Conservation (phyloP, 306 rosid species). For the Gillenia trifoliata region DNA sequence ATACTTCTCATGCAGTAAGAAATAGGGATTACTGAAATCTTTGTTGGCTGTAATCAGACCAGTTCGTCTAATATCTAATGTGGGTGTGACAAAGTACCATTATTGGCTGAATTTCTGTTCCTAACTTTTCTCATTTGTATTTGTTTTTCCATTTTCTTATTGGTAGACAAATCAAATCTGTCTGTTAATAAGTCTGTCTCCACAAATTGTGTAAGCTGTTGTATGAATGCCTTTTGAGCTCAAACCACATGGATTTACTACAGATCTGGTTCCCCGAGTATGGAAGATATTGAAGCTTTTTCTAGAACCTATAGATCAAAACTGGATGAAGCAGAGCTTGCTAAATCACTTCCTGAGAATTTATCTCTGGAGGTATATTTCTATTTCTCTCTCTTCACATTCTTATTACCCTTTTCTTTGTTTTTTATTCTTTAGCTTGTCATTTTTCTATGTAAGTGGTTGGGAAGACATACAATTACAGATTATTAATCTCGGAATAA, state of each 20-base stretch:
- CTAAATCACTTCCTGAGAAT: conserved; percentile 78
- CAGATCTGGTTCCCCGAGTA: conserved; percentile 91
- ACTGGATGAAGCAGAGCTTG: conserved; percentile 76
- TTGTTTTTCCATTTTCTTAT: background rate
- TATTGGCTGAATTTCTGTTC: background rate
- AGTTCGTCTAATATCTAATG: background rate
- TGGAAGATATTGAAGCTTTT: conserved; percentile 91
- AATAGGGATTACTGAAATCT: background rate
- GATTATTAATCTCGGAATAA: conserved; percentile 1
- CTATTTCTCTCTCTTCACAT: background rate
- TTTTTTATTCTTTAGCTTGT: background rate
- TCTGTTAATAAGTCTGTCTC: background rate
- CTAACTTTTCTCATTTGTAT: background rate
- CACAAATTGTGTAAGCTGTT: conserved; percentile 6
- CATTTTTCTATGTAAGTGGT: background rate
- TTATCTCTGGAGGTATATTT: conserved; percentile 66
- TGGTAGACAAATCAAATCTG: background rate
- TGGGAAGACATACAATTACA: conserved; percentile 2
- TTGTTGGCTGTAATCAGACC: background rate
- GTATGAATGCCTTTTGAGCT: conserved; percentile 10
- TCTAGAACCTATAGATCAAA: conserved; percentile 57
- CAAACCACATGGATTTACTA: conserved; percentile 5
- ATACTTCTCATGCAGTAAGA: background rate
- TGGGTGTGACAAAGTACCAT: background rate
- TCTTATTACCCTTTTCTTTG: background rate